Conservation (phyloP, 176 grass and related monocot genomes). For the Zea mays region DNA sequence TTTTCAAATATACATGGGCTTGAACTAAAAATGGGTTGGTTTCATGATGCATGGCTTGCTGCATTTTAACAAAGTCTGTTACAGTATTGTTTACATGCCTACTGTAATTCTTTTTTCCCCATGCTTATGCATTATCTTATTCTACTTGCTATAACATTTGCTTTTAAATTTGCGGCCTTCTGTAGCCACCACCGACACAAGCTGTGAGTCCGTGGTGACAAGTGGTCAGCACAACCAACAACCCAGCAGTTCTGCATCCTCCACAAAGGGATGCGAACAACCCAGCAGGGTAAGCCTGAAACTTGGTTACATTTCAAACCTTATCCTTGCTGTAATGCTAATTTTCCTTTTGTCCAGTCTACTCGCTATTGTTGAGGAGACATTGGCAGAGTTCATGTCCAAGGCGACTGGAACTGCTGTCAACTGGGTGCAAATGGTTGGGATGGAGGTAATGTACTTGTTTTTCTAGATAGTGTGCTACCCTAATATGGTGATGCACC, state of each 20-base stretch:
- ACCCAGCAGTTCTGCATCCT: constrained; percentile 66
- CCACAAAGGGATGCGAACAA: constrained; percentile 85
- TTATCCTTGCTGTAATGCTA: background rate
- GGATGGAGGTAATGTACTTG: constrained; percentile 78
- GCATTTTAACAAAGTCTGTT: too few relatives aligned
- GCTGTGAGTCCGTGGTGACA: too few relatives aligned
- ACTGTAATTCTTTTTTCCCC: too few relatives aligned
- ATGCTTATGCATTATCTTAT: too few relatives aligned
- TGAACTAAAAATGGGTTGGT: background rate
- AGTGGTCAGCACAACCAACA: too few relatives aligned
- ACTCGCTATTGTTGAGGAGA: constrained; percentile 96
- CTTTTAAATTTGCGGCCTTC: too few relatives aligned
- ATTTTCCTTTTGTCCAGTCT: constrained; percentile 50
- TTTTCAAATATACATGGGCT: background rate
- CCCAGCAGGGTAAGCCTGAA: constrained; percentile 74
- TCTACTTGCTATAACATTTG: too few relatives aligned
- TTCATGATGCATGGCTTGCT: too few relatives aligned
- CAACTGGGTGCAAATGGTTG: constrained; percentile 99
- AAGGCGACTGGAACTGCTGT: constrained; percentile 97
- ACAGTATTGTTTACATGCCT: too few relatives aligned
- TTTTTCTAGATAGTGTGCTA: constrained; percentile 44
- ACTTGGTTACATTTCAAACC: background rate
- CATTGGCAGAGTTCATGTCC: constrained; percentile 95
- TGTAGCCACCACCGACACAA: too few relatives aligned
- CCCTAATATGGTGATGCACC: background rate